phyloP scores from a whole-genome alignment of 352 stramenopile genomes.

The Phytopythium chamaehyphon region DNA sequence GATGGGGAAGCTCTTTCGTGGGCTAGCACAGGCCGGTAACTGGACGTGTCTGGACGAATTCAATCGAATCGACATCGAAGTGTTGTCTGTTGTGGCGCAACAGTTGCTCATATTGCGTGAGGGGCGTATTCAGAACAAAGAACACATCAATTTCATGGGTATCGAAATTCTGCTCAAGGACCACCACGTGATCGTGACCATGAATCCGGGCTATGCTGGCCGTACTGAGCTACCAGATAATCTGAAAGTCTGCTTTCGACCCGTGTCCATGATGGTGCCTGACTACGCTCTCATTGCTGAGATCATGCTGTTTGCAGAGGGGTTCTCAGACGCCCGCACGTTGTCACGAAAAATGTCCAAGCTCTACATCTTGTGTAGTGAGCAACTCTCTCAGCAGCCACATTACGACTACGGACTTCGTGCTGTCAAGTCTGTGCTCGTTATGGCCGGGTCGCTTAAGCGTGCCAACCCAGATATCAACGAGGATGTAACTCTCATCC shows the following conservation, averaged over 20 bases:
- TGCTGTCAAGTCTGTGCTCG: slow-evolving; percentile 91
- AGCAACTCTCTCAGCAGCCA: slow-evolving; percentile 92
- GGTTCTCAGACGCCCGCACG: slow-evolving; percentile 92
- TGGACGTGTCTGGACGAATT: slow-evolving; percentile 93
- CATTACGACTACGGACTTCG: slow-evolving; percentile 95
- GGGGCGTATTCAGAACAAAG: slow-evolving; percentile 74
- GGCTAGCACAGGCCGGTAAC: slow-evolving; percentile 87
- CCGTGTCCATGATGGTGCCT: slow-evolving; percentile 96
- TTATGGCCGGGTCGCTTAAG: slow-evolving; percentile 91
- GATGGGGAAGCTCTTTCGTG: slow-evolving; percentile 96
- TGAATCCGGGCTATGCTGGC: slow-evolving; percentile 96
- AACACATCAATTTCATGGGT: slow-evolving; percentile 95
- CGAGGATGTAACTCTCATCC: slow-evolving; percentile 89
- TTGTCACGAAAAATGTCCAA: slow-evolving; percentile 95
- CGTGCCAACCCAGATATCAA: slow-evolving; percentile 63
- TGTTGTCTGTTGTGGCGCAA: slow-evolving; percentile 93
- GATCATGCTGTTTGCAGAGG: slow-evolving; percentile 96
- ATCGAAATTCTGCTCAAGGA: slow-evolving; percentile 95
- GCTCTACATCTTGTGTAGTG: slow-evolving; percentile 91
- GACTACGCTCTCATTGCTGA: slow-evolving; percentile 95
- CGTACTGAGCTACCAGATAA: slow-evolving; percentile 96
- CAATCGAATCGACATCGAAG: slow-evolving; percentile 94
- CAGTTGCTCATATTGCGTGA: slow-evolving; percentile 80
- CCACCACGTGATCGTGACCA: slow-evolving; percentile 97
- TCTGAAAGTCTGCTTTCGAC: slow-evolving; percentile 94